These are phyloP conservation scores for Platanus orientalis DNA, from an alignment of 164 flowering plant genomes.

Conservation along the genomic window DNA sequence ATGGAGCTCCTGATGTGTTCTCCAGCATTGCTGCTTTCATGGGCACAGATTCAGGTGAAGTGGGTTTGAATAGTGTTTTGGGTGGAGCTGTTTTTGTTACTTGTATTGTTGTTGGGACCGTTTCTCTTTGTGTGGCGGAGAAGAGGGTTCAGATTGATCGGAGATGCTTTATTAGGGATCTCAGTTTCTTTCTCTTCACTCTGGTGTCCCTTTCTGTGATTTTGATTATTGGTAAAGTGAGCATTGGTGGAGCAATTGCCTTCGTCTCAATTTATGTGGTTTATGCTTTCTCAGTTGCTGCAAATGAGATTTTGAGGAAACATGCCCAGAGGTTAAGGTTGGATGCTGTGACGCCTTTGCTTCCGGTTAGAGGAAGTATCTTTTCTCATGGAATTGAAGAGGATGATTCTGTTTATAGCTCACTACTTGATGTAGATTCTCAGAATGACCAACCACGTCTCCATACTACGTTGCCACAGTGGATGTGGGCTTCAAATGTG, in stretches of 20 bases:
- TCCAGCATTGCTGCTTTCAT: constrained; percentile 91
- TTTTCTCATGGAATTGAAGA: constrained; percentile 57
- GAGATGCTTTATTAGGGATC: constrained; percentile 73
- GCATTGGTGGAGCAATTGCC: constrained; percentile 55
- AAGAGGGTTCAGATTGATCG: constrained; percentile 60
- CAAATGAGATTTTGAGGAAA: constrained; percentile 71
- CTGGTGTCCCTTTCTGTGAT: constrained; percentile 45
- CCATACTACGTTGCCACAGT: constrained; percentile 59
- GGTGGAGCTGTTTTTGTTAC: constrained; percentile 97
- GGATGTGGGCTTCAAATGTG: constrained; percentile 96
- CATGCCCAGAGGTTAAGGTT: constrained; percentile 51
- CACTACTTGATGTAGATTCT: constrained; percentile 54
- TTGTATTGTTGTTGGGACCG: constrained; percentile 75
- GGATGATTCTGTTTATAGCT: constrained; percentile 50
- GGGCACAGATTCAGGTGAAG: constrained; percentile 68
- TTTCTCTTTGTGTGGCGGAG: constrained; percentile 69
- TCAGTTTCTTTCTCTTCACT: constrained; percentile 61
- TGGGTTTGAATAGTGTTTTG: constrained; percentile 89
- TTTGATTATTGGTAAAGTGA: constrained; percentile 54
- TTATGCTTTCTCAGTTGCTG: constrained; percentile 76
- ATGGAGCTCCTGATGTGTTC: constrained; percentile 99
- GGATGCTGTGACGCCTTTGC: constrained; percentile 80
- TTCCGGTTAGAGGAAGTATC: constrained; percentile 73
- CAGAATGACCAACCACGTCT: constrained; percentile 37
- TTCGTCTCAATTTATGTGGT: constrained; percentile 67